Percentiles rank a stretch among this genome's conserved stretches.
phyloP scores from a whole-genome alignment of 2,329 filamentous ascomycete genomes.

The Fusarium subtropicale region DNA sequence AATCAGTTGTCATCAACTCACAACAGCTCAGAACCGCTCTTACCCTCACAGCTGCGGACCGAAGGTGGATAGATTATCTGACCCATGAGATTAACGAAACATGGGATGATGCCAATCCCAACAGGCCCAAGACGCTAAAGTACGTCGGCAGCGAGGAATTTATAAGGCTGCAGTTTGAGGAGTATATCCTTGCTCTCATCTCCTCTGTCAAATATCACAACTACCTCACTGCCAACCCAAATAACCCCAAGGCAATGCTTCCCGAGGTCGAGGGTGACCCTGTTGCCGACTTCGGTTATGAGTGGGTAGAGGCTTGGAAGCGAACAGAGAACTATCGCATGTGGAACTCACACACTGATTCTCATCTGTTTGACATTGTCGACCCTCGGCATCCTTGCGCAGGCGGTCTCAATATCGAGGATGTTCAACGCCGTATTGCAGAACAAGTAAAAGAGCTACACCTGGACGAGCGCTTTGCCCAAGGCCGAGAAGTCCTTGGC shows the following conservation, averaged over 20 bases:
- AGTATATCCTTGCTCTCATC: slow-evolving; percentile 90
- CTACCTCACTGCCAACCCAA: slow-evolving; percentile 74
- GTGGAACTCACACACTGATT: slow-evolving; percentile 83
- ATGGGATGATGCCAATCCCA: slow-evolving; percentile 93
- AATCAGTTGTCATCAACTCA: slow-evolving; percentile 85
- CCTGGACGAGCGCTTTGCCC: slow-evolving; percentile 88
- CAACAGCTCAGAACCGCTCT: slow-evolving; percentile 80
- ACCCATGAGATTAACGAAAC: slow-evolving; percentile 95
- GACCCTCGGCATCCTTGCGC: slow-evolving; percentile 94
- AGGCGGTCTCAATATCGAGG: slow-evolving; percentile 91
- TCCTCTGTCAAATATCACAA: slow-evolving; percentile 91
- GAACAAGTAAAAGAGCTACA: slow-evolving; percentile 95
- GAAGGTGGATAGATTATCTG: slow-evolving; percentile 96
- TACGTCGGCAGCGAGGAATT: slow-evolving; percentile 98
- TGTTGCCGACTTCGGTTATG: slow-evolving; percentile 80
- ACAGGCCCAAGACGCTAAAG: slow-evolving; percentile 90
- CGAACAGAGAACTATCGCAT: slow-evolving; percentile 91
- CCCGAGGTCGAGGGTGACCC: slow-evolving; percentile 85
- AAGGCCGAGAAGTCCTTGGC: slow-evolving; percentile 86
- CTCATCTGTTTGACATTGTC: slow-evolving; percentile 92
- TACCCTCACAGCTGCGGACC: slow-evolving; percentile 83
- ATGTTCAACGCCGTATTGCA: slow-evolving; percentile 88
- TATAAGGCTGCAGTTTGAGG: slow-evolving; percentile 95
- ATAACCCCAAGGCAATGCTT: slow-evolving; percentile 74
- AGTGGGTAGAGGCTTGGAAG: slow-evolving; percentile 90